Evolutionary conservation across 2,329 filamentous ascomycete species (phyloP).

Genomic region (Aspergillaceae sp.): DNA sequence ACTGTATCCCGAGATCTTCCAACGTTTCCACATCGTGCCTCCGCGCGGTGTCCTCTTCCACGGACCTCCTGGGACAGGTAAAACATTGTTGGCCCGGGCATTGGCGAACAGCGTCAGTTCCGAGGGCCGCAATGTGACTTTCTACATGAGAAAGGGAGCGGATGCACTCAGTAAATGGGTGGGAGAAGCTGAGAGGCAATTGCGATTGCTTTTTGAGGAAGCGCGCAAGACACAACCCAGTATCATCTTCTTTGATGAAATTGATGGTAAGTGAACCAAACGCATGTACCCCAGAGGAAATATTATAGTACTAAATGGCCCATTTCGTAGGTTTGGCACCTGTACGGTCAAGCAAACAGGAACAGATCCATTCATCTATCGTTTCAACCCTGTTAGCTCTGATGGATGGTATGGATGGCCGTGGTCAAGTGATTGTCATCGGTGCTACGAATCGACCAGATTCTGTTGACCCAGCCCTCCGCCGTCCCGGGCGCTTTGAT

Average conservation of each 20-base stretch:
- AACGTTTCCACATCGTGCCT: constrained; percentile 83
- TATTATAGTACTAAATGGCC: not conserved
- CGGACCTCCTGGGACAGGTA: constrained; percentile 93
- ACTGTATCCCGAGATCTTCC: constrained; percentile 89
- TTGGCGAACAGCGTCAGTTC: constrained; percentile 83
- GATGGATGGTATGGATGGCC: constrained; percentile 98
- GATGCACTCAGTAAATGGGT: constrained; percentile 99
- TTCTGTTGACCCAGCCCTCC: constrained; percentile 90
- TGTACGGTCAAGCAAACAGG: constrained; percentile 93
- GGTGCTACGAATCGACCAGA: constrained; percentile 97
- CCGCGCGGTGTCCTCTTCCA: constrained; percentile 94
- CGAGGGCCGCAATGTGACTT: constrained; percentile 88
- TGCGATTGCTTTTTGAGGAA: constrained; percentile 89
- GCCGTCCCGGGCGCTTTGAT: constrained; percentile 89
- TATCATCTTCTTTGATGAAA: constrained; percentile 99
- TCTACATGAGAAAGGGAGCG: constrained; percentile 98
- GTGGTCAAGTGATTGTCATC: constrained; percentile 95
- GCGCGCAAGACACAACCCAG: constrained; percentile 91
- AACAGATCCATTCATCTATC: constrained; percentile 97
- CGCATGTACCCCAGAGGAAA: too few species aligned
- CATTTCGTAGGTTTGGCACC: constrained; percentile 59
- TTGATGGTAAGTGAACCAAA: constrained; percentile 57
- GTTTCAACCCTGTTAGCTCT: constrained; percentile 86
- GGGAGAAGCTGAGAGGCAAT: constrained; percentile 90
- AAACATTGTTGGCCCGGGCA: constrained; percentile 89